These are phyloP conservation scores for Perkinsus marinus DNA, from an alignment of 169 alveolate genomes.

Conservation along the genomic window DNA sequence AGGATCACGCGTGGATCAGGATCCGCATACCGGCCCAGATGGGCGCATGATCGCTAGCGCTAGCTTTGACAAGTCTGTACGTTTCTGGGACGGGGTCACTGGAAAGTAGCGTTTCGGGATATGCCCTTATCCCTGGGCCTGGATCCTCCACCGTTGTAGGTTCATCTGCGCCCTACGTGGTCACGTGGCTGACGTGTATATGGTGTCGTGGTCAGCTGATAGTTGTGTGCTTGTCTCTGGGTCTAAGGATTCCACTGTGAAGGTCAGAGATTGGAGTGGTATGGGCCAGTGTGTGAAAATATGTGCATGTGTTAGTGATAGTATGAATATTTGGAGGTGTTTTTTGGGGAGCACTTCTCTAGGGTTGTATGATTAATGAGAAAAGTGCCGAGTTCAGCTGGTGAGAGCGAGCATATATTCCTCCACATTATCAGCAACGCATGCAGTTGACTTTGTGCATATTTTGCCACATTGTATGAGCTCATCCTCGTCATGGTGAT, in stretches of 20 bases:
- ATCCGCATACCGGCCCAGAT: background rate
- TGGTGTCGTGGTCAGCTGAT: conserved; percentile 92
- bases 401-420: too few relatives aligned
- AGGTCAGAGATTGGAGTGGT: conserved; percentile 56
- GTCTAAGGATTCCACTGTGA: conserved; percentile 86
- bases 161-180: conserved; percentile 85
- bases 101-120: background rate
- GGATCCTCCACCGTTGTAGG: too few relatives aligned
- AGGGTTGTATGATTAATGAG: too few relatives aligned
- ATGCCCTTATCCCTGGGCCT: background rate
- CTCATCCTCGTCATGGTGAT: background rate
- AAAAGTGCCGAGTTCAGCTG: too few relatives aligned
- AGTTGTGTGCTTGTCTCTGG: conserved; percentile 82
- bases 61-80: conserved; percentile 88
- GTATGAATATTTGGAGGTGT: background rate
- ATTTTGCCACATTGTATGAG: too few relatives aligned
- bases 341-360: background rate
- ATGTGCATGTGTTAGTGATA: background rate
- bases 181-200: conserved; percentile 93
- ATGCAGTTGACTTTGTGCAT: background rate
- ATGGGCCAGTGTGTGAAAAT: background rate
- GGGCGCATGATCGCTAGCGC: conserved; percentile 92
- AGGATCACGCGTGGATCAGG: background rate
- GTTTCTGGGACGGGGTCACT: conserved; percentile 59
- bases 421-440: too few relatives aligned